A percentile compares a stretch with the other conserved stretches of the same genome.
Evolutionary conservation across 768 basidiomycete genomes (phyloP).

Genomic region (Exsudoporus frostii): DNA sequence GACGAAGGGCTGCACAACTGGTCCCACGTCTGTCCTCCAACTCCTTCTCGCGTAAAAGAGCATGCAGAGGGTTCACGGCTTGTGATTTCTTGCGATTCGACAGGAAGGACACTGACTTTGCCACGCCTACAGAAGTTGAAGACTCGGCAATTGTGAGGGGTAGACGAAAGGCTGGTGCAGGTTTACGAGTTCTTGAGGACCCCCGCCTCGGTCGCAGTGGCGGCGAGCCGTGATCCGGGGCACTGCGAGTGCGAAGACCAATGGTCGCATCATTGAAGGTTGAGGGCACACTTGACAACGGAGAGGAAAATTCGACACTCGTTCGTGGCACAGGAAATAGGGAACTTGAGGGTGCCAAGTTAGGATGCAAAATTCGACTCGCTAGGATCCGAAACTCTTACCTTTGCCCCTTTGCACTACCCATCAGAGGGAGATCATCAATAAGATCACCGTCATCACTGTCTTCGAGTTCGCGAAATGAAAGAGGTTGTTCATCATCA

Average conservation of each 20-base stretch:
- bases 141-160: constrained; percentile 12
- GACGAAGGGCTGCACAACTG: constrained; percentile 40
- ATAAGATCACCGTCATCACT: constrained; percentile 48
- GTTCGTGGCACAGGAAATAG: not conserved
- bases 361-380: not conserved
- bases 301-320: constrained; percentile 18
- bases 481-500: constrained; percentile 38
- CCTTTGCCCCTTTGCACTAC: constrained; percentile 6
- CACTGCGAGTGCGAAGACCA: not conserved
- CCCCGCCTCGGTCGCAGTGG: constrained; percentile 7
- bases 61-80: constrained; percentile 50
- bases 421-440: constrained; percentile 17
- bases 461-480: constrained; percentile 45
- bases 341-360: constrained; percentile 4
- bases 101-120: not conserved
- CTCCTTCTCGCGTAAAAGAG: constrained; percentile 52
- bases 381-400: not conserved
- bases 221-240: constrained; percentile 1
- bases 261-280: not conserved
- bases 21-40: constrained; percentile 31
- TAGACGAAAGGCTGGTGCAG: constrained; percentile 1
- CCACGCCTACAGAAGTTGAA: not conserved
- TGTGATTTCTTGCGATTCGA: constrained; percentile 19
- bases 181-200: constrained; percentile 22
- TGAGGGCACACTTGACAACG: constrained; percentile 22